Evolutionary conservation across 345 rosid genomes (phyloP).

Genomic region (Carallia brachiata): DNA sequence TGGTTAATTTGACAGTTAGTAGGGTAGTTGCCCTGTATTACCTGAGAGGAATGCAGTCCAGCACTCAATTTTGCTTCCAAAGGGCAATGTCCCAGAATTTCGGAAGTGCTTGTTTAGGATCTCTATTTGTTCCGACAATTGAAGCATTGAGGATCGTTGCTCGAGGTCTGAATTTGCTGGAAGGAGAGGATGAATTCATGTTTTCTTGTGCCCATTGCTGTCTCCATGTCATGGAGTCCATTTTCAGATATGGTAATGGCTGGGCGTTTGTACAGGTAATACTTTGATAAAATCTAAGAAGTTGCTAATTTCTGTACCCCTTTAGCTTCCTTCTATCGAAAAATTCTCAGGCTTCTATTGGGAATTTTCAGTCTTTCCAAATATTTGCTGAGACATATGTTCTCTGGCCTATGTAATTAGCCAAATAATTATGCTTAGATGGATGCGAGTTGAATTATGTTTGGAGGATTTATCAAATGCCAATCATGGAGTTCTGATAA

Average conservation of each 20-base stretch:
- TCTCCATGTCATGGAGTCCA: conserved; percentile 66
- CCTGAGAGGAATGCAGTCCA: conserved; percentile 91
- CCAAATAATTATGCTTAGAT: too few species aligned
- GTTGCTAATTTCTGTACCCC: too few species aligned
- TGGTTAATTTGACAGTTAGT: conserved; percentile 78
- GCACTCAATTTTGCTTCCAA: conserved; percentile 77
- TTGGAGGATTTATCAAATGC: too few species aligned
- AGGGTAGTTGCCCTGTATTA: conserved; percentile 74
- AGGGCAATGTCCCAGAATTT: conserved; percentile 75
- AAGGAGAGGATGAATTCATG: conserved; percentile 98
- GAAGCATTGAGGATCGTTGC: conserved; percentile 86
- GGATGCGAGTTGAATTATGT: too few species aligned
- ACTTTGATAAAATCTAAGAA: too few species aligned
- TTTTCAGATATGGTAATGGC: conserved; percentile 83
- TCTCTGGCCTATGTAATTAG: too few species aligned
- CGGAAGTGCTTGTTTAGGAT: conserved; percentile 96
- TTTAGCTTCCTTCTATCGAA: background rate
- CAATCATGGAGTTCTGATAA: too few species aligned
- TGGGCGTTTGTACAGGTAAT: conserved; percentile 99
- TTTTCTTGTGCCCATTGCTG: conserved; percentile 99
- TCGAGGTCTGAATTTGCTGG: conserved; percentile 79
- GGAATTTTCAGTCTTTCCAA: too few species aligned
- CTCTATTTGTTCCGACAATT: conserved; percentile 84
- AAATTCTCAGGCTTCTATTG: too few species aligned
- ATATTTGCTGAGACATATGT: too few species aligned